Percentiles rank a stretch among this genome's conserved stretches.
These are phyloP conservation scores for Saturnispora bothae DNA, from an alignment of 805 yeast species.

Conservation along the genomic window DNA sequence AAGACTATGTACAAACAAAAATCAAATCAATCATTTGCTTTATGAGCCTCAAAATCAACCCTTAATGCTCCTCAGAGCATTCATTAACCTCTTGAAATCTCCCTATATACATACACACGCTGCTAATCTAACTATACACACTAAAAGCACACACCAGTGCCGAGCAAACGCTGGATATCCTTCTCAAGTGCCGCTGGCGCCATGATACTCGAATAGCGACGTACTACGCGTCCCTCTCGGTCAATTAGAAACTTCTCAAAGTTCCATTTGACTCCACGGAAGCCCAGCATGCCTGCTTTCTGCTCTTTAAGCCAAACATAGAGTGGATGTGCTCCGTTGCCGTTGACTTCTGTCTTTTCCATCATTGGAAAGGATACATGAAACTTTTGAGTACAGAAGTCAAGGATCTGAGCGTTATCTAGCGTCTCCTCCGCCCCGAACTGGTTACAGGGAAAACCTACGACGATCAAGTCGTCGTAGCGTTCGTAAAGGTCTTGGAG, in stretches of 20 bases:
- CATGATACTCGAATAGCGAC: constrained; percentile 48
- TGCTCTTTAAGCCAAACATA: constrained; percentile 62
- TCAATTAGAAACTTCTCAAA: constrained; percentile 50
- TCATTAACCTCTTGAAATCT: too few species aligned
- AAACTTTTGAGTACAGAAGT: constrained; percentile 67
- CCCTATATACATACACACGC: too few species aligned
- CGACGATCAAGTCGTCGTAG: constrained; percentile 48
- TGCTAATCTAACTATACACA: too few species aligned
- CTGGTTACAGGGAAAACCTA: constrained; percentile 90
- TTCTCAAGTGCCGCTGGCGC: constrained; percentile 52
- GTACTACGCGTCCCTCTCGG: constrained; percentile 42
- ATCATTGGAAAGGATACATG: constrained; percentile 88
- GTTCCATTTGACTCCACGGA: constrained; percentile 55
- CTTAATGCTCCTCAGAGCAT: too few species aligned
- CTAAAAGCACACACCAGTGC: too few species aligned
- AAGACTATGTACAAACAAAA: too few species aligned
- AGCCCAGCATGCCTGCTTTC: constrained; percentile 53
- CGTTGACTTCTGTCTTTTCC: constrained; percentile 84
- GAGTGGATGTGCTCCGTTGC: constrained; percentile 70
- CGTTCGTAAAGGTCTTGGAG: constrained; percentile 58
- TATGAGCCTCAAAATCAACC: neutral
- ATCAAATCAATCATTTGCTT: neutral
- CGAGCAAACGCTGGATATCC: too few species aligned
- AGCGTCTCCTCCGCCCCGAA: constrained; percentile 68
- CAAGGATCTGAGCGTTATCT: constrained; percentile 51